Evolutionary conservation across 148 eudicot genomes (phyloP), one percentile per base, ranked within the genome.

Genomic region (Drosera capensis): DNA sequence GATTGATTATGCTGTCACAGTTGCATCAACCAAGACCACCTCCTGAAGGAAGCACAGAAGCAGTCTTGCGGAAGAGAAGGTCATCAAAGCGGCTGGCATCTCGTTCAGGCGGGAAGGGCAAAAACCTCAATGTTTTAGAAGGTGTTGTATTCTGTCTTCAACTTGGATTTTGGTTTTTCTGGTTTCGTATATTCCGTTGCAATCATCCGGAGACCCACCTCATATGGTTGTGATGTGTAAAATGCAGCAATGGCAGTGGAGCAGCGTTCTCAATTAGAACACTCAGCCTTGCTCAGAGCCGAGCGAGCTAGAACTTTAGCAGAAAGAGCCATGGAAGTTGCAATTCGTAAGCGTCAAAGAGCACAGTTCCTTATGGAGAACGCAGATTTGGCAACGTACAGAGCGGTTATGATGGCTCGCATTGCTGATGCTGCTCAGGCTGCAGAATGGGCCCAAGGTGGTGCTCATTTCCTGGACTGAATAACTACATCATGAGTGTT

Each of bases 301-400:
- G 64, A 76, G 56, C 85, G 76, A 53, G 82, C 95, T 0, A 72
- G 55, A 59, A 88, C 75, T 40, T 73, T 71, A 37, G 79, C 76
- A 23, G 51, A 58, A 30, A 71, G 71, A 58, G 64, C 71, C 2
- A 57, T 58, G 41, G 70, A 49, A 43, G 18, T 61, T 26, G 95
- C 99, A 36, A 49, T 73, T 47, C 39, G 7, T 22, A 90, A 84
- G 68, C 87, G 99, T 12, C 77, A 58, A 31, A 69, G 60, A 57
- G 99, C 95, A 0, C 99, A 90, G 65, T 25, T 49, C 39, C 68
- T 85, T 45, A 73, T 78, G 85, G 88, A 71, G 60, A 72, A 61
- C 50, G 99, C 99, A 5, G 99, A 90, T 48, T 19, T 75, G 58
- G 85, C 73, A 2, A 62, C 75, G 34, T 90, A 84, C 51, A 71